Base-by-base conservation (phyloP, 2,329 filamentous ascomycete genomes). In the Beauveria rudraprayagi region DNA sequence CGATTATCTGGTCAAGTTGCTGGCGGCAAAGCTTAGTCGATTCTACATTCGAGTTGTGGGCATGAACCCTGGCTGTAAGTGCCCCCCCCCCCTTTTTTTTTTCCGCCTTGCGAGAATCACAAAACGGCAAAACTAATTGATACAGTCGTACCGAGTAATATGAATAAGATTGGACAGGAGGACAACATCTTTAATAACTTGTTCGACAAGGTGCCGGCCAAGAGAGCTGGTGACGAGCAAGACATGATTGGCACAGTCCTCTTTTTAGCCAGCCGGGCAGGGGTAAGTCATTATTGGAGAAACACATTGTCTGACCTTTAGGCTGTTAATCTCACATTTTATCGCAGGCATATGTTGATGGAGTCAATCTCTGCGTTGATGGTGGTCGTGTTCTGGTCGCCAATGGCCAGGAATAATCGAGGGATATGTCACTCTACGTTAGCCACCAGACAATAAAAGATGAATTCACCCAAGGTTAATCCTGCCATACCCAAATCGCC, bases 1-100 rank as follows among this genome's bases (percentile, higher is more conserved):
- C 1, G 79, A 82, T 67, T 79, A 82, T 70, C 65, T 81, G 16
- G 79, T 81, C 2, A 72, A 66, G 55, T 66, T 82, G 59, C 63
- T 83, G 60, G 79, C 80, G 6, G 72, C 73, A 7, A 82, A 82
- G 65, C 81, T 79, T 43, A 64, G 65, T 17, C 65, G 68, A 65
- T 70, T 67, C 53, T 72, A 72, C 37, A 69, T 74, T 1, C 65
- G 72, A 28, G 72, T 74, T 6, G 65, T 64, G 5, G 68, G 70
- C 1, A 70, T 74, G 44, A 74, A 74, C 19, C 66, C 68, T 9
- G 70, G 70, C 3, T 73, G 71, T 72, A 55, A 70, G 70, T 30
- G n/a, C n/a, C n/a, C n/a, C n/a, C n/a, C n/a, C n/a, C n/a, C 9
- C 28, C 28, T 30, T 30, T 30, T 2, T 30, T 30, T 70, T 30